Evolutionary conservation across 2,329 filamentous ascomycete species (phyloP).

Genomic region (Ophiosphaerella korrae): DNA sequence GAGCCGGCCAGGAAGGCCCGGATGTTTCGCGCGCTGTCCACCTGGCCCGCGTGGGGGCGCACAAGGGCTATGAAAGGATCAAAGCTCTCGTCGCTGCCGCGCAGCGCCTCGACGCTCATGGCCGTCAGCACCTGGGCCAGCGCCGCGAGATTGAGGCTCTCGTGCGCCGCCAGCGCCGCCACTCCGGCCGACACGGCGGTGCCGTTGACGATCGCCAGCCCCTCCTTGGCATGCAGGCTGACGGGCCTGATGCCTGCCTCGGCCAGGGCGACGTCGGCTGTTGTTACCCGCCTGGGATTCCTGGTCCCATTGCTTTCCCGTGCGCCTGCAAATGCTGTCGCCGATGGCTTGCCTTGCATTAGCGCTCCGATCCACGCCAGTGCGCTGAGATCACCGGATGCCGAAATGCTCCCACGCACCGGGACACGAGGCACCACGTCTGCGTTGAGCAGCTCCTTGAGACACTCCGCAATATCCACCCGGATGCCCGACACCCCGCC

Average conservation of each 20-base stretch:
- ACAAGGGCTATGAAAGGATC: conserved; percentile 63
- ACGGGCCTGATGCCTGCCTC: conserved; percentile 16
- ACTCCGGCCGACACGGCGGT: conserved; percentile 47
- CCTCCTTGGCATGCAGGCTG: conserved; percentile 54
- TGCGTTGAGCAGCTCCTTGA: conserved; percentile 47
- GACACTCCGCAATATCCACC: conserved; percentile 51
- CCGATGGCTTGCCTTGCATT: conserved; percentile 53
- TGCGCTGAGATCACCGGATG: conserved; percentile 63
- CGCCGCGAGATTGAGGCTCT: conserved; percentile 17
- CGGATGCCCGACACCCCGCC: conserved; percentile 63
- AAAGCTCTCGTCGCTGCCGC: conserved; percentile 61
- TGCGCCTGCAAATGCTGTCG: conserved; percentile 45
- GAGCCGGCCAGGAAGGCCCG: conserved; percentile 28
- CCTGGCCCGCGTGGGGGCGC: conserved; percentile 66
- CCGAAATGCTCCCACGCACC: conserved; percentile 58
- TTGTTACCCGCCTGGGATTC: conserved; percentile 2
- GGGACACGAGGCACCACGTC: conserved; percentile 58
- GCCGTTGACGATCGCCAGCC: conserved; percentile 57
- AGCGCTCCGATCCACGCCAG: conserved; percentile 59
- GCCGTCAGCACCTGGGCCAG: conserved; percentile 63
- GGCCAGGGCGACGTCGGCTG: conserved; percentile 33
- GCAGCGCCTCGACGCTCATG: conserved; percentile 64
- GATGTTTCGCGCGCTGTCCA: conserved; percentile 30
- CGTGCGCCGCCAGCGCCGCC: conserved; percentile 24
- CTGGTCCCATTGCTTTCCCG: conserved; percentile 8